Base-by-base conservation (phyloP, 1,139 yeast species). In the Lodderomyces metapsilosis region DNA sequence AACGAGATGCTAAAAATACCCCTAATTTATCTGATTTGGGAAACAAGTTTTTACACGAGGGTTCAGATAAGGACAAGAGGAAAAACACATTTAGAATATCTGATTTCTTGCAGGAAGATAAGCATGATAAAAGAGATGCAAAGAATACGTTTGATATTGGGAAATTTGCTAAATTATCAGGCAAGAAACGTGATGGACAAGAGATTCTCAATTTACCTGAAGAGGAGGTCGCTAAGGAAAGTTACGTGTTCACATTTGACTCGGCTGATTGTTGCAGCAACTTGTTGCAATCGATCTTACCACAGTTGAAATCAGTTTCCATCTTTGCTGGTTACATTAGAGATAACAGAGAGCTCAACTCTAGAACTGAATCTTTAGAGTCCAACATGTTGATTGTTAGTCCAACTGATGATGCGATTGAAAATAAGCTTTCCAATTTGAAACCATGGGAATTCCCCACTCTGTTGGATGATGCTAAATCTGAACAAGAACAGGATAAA, bases 371-470 rank as follows among this genome's bases (percentile, higher is more conserved):
- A 39, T 52, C 57, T 25, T 51, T 59, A 18, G 48, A 59, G 22
- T 59, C 59, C 45, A 56, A 66, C 34, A 61, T 78, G 61, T 67
- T 76, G 48, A 63, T 84, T 6, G 72, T 84, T 52, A 82, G 88
- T 3, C 89, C 91, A 5, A 65, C 76, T 2, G 76, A 84, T 53
- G 58, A 59, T 16, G 86, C 86, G 3, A 64, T 84, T 21, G 61
- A 54, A 27, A 46, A 45, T 24, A 59, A 62, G 57, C 49, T 59
- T 52, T 27, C 55, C 61, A 59, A 56, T 44, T 37, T 60, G 46
- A 83, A 83, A 53, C 89, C 89, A 27, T 83, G 89, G 89, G 80
- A 81, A 53, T 83, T 80, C 56, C 89, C 91, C 1, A 58, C 54
- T 8, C 46, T 63, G 1, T 61, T 79, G 13, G 66, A 64, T 5